Percentiles rank a stretch among this genome's conserved stretches.
Conservation (phyloP, 768 basidiomycete genomes). For the Termitomyces sp. region DNA sequence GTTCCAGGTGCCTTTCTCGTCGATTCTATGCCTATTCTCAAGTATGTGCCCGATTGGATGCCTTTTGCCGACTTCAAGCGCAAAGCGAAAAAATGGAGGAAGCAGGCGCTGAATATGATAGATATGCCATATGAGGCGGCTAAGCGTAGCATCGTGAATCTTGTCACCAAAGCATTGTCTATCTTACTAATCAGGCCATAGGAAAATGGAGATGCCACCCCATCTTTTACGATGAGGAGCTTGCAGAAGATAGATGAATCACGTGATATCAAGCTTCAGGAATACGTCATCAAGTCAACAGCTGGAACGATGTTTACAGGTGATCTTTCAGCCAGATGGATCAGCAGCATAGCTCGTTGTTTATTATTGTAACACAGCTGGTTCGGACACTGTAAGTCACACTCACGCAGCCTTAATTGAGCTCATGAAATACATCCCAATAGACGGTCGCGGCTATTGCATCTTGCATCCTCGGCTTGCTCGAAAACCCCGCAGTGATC, state of each 20-base stretch:
- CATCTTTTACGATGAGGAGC: constrained; percentile 17
- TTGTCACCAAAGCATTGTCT: not conserved
- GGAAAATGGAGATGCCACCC: constrained; percentile 14
- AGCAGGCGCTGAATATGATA: constrained; percentile 13
- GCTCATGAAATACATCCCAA: not conserved
- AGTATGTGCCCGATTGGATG: constrained; percentile 28
- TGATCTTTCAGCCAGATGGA: not conserved
- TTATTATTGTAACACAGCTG: constrained; percentile 11
- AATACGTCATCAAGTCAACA: constrained; percentile 15
- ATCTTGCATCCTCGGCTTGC: constrained; percentile 24
- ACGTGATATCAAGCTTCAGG: constrained; percentile 10
- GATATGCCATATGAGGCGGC: constrained; percentile 18
- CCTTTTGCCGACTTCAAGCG: constrained; percentile 30
- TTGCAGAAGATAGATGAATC: constrained; percentile 14
- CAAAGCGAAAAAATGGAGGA: constrained; percentile 21
- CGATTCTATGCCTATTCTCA: constrained; percentile 23
- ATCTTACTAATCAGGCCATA: not conserved
- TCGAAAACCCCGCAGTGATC: constrained; percentile 21
- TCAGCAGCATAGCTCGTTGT: too few species aligned
- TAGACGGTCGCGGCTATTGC: constrained; percentile 20
- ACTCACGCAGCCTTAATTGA: not conserved
- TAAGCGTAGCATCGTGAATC: constrained; percentile 12
- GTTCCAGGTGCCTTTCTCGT: constrained; percentile 26
- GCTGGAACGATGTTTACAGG: constrained; percentile 22
- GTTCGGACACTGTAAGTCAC: constrained; percentile 20